Conservation (phyloP, 139 green algal species). For the Axilococcus clingmanii region DNA sequence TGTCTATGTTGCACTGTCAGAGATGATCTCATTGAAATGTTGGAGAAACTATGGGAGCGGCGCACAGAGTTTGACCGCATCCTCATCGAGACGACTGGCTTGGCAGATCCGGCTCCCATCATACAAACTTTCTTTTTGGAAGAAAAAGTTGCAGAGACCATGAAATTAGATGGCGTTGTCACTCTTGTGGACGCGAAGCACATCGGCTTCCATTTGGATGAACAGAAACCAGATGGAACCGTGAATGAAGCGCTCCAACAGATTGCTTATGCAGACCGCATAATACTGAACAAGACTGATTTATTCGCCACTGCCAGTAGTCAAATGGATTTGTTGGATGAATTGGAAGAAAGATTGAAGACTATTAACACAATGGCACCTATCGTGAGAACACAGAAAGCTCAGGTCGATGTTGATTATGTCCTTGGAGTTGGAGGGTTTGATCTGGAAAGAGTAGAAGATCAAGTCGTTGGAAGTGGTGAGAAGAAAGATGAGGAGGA, state of each 20-base stretch:
- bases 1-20: slow-evolving; percentile 95
- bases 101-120: slow-evolving; percentile 89
- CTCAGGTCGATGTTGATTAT: slow-evolving; percentile 74
- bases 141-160: slow-evolving; percentile 16
- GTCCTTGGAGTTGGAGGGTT: slow-evolving; percentile 91
- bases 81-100: slow-evolving; percentile 93
- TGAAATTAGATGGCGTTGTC: slow-evolving; percentile 80
- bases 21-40: slow-evolving; percentile 78
- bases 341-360: slow-evolving; percentile 52
- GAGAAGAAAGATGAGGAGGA: slow-evolving; percentile 5
- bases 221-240: slow-evolving; percentile 49
- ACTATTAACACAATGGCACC: slow-evolving; percentile 81
- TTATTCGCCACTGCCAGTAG: slow-evolving; percentile 51
- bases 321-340: slow-evolving; percentile 36
- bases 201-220: slow-evolving; percentile 37
- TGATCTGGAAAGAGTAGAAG: slow-evolving; percentile 79
- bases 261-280: slow-evolving; percentile 88
- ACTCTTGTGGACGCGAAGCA: slow-evolving; percentile 67
- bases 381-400: slow-evolving; percentile 23
- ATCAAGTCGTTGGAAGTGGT: slow-evolving; percentile 39
- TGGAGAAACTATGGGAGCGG: slow-evolving; percentile 58
- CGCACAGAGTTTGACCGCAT: slow-evolving; percentile 77
- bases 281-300: slow-evolving; percentile 94
- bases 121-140: slow-evolving; percentile 89
- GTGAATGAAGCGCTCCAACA: slow-evolving; percentile 92